These are phyloP conservation scores for Casuarina cunninghamiana DNA, from an alignment of 306 rosid genomes.

Conservation along the genomic window DNA sequence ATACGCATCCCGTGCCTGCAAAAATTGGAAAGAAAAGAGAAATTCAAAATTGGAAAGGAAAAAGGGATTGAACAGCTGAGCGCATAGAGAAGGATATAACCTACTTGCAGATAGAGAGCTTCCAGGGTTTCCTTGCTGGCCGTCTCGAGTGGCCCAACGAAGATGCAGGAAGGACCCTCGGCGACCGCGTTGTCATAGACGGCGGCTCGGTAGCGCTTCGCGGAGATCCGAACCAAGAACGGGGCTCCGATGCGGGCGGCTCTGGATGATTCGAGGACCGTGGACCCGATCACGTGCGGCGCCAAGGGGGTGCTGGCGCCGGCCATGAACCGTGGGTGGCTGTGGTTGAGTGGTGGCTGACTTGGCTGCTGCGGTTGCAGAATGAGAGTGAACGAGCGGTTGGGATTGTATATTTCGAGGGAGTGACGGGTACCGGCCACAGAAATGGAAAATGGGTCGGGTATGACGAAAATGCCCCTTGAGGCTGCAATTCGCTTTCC, in stretches of 20 bases:
- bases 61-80: background rate
- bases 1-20: conserved; percentile 84
- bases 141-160: conserved; percentile 78
- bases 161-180: conserved; percentile 63
- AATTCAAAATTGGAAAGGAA: background rate
- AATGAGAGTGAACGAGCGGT: background rate
- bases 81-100: background rate
- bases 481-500: conserved; percentile 30
- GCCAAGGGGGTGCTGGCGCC: conserved; percentile 54
- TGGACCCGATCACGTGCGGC: conserved; percentile 37
- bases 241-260: conserved; percentile 34
- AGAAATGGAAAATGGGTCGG: conserved; percentile 15
- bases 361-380: no score
- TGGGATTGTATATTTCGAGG: background rate
- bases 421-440: conserved; percentile 19
- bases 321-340: conserved; percentile 43
- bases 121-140: conserved; percentile 84
- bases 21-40: background rate
- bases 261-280: conserved; percentile 36
- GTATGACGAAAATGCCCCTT: conserved; percentile 26
- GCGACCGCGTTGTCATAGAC: conserved; percentile 33
- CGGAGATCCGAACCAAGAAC: conserved; percentile 47
- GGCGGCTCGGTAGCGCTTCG: conserved; percentile 34
- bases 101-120: conserved; percentile 77
- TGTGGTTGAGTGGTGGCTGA: background rate